Percentiles rank a stretch among this genome's conserved stretches.
phyloP scores from a whole-genome alignment of 1,284 basidiomycete genomes.

The Cyathus olla region DNA sequence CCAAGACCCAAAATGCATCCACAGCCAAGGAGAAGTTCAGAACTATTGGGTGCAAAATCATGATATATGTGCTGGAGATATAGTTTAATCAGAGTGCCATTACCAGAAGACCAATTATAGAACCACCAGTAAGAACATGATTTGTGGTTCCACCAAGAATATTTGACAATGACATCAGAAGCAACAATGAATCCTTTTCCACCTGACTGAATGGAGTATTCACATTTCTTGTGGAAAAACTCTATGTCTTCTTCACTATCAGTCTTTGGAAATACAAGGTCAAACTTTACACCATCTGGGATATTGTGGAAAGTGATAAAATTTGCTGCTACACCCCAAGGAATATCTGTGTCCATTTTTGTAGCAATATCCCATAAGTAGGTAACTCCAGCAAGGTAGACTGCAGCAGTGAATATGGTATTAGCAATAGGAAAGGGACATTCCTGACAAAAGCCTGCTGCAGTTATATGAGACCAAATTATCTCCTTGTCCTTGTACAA shows the following conservation, averaged over 20 bases:
- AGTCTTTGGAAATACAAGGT: conserved; percentile 66
- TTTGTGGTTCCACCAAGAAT: conserved; percentile 69
- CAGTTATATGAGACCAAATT: conserved; percentile 57
- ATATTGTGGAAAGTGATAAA: conserved; percentile 60
- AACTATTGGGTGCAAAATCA: conserved; percentile 61
- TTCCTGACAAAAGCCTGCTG: conserved; percentile 68
- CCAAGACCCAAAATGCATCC: background rate
- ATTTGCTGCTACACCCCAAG: conserved; percentile 75
- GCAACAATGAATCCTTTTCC: conserved; percentile 59
- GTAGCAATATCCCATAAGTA: conserved; percentile 73
- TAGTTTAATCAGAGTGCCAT: conserved; percentile 59
- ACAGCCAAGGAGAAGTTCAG: conserved; percentile 54
- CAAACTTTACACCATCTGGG: conserved; percentile 56
- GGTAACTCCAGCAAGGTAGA: conserved; percentile 66
- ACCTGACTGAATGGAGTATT: conserved; percentile 44
- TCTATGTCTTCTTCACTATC: conserved; percentile 75
- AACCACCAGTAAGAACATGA: conserved; percentile 63
- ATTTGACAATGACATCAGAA: conserved; percentile 57
- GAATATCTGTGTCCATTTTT: conserved; percentile 59
- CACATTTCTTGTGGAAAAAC: conserved; percentile 62
- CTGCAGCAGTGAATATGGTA: conserved; percentile 62
- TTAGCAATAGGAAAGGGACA: conserved; percentile 58
- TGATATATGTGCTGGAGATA: conserved; percentile 60
- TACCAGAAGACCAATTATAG: conserved; percentile 69
- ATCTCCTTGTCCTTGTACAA: conserved; percentile 57